Base-by-base conservation (phyloP, 1,284 basidiomycete genomes). In the Malassezia psittaci region DNA sequence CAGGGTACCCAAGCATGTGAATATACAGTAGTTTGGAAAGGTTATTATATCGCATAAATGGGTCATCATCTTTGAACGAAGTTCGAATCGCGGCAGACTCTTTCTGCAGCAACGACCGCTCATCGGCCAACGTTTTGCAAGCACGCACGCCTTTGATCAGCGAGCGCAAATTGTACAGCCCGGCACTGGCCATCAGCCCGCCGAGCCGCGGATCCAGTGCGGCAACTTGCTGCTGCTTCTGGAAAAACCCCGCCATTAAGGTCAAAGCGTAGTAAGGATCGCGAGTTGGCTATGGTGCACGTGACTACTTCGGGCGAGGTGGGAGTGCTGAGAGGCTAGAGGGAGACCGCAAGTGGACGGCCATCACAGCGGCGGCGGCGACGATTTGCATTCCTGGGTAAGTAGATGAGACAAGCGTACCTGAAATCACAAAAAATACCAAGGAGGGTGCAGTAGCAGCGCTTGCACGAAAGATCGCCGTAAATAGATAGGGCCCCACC, bases 1-100 rank as follows among this genome's bases (percentile, higher is more conserved):
- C 94, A 3, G 93, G 90, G 57, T 94, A 96, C 55, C 94, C 94
- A 21, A 99, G 85, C 94, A 99, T 98, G 77, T 98, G 91, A 76
- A 99, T 98, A 79, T 99, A 98, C 61, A 99, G 84, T 19, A 98
- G 82, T 76, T 98, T 98, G 58, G 93, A 91, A 74, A 98, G 86
- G 78, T 94, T 96, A 80, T 96, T 90, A 77, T 96, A 87, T 54
- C 91, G 85, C 81, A 77, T 85, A 87, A 38, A 85, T 29, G 69
- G 65, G 48, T 77, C 77, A 75, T 98, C 94, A 75, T 96, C 91
- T 65, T 93, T 86, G 79, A 99, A 98, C 1, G 90, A 90, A 0
- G 93, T 93, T 57, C 94, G 83, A 68, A 99, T 96, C 18, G 91
- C 89, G 6, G 94, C 94, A 1, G 89, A 93, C 79, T 99, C 94